Evolutionary conservation across 2,329 filamentous ascomycete genomes (phyloP), one percentile per base, ranked within the genome.

Genomic region (Orbilia blumenaviensis): DNA sequence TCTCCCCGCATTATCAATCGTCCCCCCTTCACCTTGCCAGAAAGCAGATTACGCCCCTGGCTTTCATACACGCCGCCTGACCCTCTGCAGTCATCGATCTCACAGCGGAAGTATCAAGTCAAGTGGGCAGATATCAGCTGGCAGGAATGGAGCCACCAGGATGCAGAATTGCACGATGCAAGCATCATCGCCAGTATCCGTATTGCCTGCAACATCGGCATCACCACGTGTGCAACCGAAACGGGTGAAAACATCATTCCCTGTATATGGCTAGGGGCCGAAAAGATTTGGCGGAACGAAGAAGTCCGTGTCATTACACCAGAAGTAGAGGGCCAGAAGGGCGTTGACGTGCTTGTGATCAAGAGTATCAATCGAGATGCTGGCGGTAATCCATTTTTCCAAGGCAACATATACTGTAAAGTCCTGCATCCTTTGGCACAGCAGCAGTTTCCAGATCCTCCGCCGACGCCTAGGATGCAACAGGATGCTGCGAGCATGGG

Each of bases 51-150:
- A 7, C 72, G 72, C 9, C 72, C 72, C 25, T 76, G 72, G 72
- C 48, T 76, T 23, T 76, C 72, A 25, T 76, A 76, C 68, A 76
- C 72, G 32, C 72, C 72, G 61, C 72, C 72, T 52, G 72, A 76
- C 50, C 72, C 72, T 36, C 58, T 76, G 36, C 72, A 76, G 41
- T 38, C 64, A 18, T 76, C 72, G 46, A 76, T 76, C 58, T 62
- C 72, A 18, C 18, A 60, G 32, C 52, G 64, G 42, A 76, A 76
- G 50, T 76, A 76, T 41, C 64, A 76, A 32, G 72, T 76, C 32
- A 69, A 64, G 44, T 76, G 72, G 72, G 72, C 64, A 21, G 72
- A 76, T 41, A 76, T 76, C 34, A 76, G 69, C 32, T 76, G 72
- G 72, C 34, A 67, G 41, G 72, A 76, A 23, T 76, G 72, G 72